Conservation (phyloP, 179 eudicot genomes). For the Beta lomatogona region DNA sequence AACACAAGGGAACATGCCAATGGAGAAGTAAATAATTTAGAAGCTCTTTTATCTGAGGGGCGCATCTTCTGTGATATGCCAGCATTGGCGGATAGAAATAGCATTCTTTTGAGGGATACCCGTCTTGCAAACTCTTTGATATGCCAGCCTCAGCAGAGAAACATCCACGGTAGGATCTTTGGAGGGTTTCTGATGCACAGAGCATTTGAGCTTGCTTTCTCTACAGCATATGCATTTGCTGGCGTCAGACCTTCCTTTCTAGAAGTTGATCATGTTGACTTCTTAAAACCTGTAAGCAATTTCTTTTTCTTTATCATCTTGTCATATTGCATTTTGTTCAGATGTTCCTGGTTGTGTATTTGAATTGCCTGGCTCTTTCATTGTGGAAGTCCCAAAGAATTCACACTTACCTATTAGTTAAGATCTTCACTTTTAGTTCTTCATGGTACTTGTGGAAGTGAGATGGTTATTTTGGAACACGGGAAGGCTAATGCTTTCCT, state of each 20-base stretch:
- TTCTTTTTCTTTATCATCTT: neutral
- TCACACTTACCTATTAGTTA: neutral
- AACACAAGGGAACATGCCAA: slow-evolving; percentile 44
- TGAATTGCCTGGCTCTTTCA: neutral
- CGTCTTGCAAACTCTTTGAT: slow-evolving; percentile 86
- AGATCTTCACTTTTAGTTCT: neutral
- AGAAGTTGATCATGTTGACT: slow-evolving; percentile 98
- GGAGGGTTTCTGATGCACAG: slow-evolving; percentile 98
- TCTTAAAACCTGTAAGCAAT: slow-evolving; percentile 79
- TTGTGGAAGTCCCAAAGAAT: neutral
- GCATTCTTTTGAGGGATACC: slow-evolving; percentile 90
- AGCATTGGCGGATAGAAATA: slow-evolving; percentile 95
- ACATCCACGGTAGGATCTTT: slow-evolving; percentile 93
- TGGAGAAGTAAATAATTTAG: slow-evolving; percentile 47
- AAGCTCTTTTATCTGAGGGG: slow-evolving; percentile 74
- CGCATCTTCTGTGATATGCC: slow-evolving; percentile 98
- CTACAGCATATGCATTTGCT: slow-evolving; percentile 91
- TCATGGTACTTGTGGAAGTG: slow-evolving; percentile 6
- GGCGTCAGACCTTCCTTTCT: slow-evolving; percentile 83
- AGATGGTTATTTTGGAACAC: slow-evolving; percentile 3
- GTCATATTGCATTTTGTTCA: no score
- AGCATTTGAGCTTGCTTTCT: slow-evolving; percentile 93
- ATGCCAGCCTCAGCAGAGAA: slow-evolving; percentile 98
- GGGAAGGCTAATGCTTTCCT: neutral
- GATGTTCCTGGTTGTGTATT: neutral